Base-by-base conservation (phyloP, 1,139 yeast genomes). In the Suhomyces bokatorum region DNA sequence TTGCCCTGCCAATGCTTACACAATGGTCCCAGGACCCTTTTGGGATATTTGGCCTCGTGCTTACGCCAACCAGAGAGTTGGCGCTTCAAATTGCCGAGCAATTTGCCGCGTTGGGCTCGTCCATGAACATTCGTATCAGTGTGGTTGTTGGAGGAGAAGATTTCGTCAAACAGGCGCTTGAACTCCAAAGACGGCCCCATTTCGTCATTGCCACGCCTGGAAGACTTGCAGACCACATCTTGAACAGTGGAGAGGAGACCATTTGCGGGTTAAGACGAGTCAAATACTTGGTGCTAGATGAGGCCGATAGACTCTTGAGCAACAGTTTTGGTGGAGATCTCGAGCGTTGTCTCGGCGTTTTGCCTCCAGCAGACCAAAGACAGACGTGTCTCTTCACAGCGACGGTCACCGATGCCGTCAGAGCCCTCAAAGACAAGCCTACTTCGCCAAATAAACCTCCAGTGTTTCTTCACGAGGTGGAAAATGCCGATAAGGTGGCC, bases 201-300 rank as follows among this genome's bases (percentile, higher is more conserved):
- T 87, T 93, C 57, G 90, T 93, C 29, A 85, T 93, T 52, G 99
- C 99, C 1, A 93, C 99, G 0, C 99, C 99, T 0, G 99, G 99
- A 8, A 75, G 99, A 60, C 70, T 93, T 50, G 99, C 99, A 0
- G 97, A 89, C 61, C 98, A 93, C 65, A 84, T 93, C 27, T 67
- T 86, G 50, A 81, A 85, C 58, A 87, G 95, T 61, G 97, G 97
- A 13, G 95, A 87, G 46, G 98, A 93, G 51, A 86, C 96, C 3
- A 73, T 87, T 0, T 73, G 80, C 35, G 97, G 97, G 0, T 70
- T 93, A 46, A 77, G 84, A 54, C 73, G 95, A 55, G 84, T 87
- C 20, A 83, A 83, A 59, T 93, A 75, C 60, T 71, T 93, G 50
- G 99, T 93, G 1, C 73, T 93, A 10, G 99, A 93, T 73, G 99